Evolutionary conservation across 345 rosid genomes (phyloP), one percentile per base, ranked within the genome.

Genomic region (Aurinia saxatilis): DNA sequence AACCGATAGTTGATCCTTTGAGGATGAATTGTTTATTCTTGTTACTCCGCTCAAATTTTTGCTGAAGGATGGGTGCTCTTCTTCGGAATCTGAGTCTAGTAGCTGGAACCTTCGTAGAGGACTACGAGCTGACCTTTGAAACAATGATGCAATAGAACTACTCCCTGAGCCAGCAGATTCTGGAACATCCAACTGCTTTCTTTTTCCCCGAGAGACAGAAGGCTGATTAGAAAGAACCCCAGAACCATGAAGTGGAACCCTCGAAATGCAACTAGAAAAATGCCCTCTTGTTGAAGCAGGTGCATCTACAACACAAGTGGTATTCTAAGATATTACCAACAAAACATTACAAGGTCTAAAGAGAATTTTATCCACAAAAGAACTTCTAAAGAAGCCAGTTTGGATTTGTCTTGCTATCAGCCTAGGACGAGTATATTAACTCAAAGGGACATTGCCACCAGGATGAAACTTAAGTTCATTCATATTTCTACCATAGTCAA

Each of bases 81-180:
- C 82, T 49, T 88, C 91, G 30, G 86, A 85, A 75, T 89, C 95
- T 9, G 97, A 84, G 72, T 90, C 96, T 46, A 89, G 70, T 41
- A 90, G 75, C 74, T 79, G 91, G 66, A 92, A 92, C 75, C 66
- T 92, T 62, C 99, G 76, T 46, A 87, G 88, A 66, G 99, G 97
- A 70, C 97, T 89, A 44, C 65, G 31, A 46, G 84, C 70, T 74
- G 81, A 54, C 16, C 80, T 79, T 12, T 81, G 86, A 57, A 85
- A 81, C 47, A 73, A 12, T 13, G 75, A 50, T 29, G 76, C 77
- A 19, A 54, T 57, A 50, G 61, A 65, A 50, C 69, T 75, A 42
- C 67, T 65, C 62, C 68, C 79, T 57, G 75, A 47, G 65, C 46
- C 72, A 38, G 74, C 68, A 63, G 87, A 80, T 38, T 71, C 71